Evolutionary conservation across 1,284 basidiomycete species (phyloP), one percentile per base, ranked within the genome.

Genomic region (Puccinia coronata): DNA sequence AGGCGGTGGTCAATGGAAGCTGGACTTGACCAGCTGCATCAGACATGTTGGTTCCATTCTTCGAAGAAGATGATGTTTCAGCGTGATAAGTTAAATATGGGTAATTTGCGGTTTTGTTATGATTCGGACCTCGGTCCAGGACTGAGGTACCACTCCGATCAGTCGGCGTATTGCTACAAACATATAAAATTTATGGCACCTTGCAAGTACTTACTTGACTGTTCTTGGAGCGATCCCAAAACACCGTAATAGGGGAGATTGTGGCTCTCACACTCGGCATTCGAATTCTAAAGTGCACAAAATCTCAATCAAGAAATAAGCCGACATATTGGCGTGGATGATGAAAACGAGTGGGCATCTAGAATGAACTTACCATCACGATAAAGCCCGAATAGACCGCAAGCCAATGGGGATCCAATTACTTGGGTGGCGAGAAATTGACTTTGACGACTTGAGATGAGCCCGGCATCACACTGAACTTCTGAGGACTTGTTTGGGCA

Each of bases 331-430:
- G n/a, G n/a, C n/a, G n/a, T n/a, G n/a, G n/a, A n/a, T n/a, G n/a
- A n/a, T n/a, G n/a, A n/a, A n/a, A n/a, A n/a, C n/a, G n/a, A n/a
- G n/a, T n/a, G n/a, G n/a, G n/a, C n/a, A n/a, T n/a, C n/a, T n/a
- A n/a, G n/a, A n/a, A n/a, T n/a, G n/a, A n/a, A n/a, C n/a, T 67
- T 28, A 80, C 78, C 39, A 80, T 23, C 12, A 28, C 34, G 39
- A 80, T 80, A 47, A 61, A 80, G 12, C 78, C 78, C 0, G 78
- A 80, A 39, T 80, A 80, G 28, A 80, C 57, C 12, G 31, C 47
- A 6, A 80, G 39, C 36, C 36, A 47, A 63, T 41, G 28, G 18
- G 51, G 41, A 18, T 59, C 20, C 12, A 59, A 11, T 1, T 51
- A 34, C 25, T 28, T 8, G 16, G 78, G 78, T n/a, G 55, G 39